Conservation (phyloP, 2,329 filamentous ascomycete species). For the Balansia obtecta region DNA sequence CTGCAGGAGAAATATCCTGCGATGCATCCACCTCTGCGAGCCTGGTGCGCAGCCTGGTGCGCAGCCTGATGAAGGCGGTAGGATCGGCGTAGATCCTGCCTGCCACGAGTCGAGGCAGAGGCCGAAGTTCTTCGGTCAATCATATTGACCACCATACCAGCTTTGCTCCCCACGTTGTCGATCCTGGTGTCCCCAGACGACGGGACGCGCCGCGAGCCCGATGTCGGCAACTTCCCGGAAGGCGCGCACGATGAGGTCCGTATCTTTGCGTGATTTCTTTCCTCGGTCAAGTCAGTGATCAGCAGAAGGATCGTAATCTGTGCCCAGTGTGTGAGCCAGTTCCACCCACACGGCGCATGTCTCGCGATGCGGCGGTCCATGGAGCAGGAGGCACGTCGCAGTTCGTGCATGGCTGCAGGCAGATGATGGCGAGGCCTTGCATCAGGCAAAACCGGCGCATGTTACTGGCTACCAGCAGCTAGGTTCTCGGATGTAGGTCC, state of each 20-base stretch:
- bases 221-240: constrained; percentile 54
- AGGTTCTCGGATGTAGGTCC: constrained; percentile 24
- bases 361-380: constrained; percentile 42
- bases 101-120: constrained; percentile 63
- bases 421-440: constrained; percentile 43
- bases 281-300: constrained; percentile 50
- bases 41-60: constrained; percentile 41
- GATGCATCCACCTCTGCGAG: constrained; percentile 41
- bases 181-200: constrained; percentile 63
- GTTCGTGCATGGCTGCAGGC: constrained; percentile 65
- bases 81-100: constrained; percentile 62
- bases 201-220: constrained; percentile 41
- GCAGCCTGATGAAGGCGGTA: constrained; percentile 33
- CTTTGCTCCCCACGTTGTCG: constrained; percentile 58
- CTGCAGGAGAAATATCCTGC: constrained; percentile 64
- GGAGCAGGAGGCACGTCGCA: constrained; percentile 60
- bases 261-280: constrained; percentile 30
- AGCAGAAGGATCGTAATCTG: constrained; percentile 66
- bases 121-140: constrained; percentile 64
- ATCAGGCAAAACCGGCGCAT: constrained; percentile 45
- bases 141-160: constrained; percentile 51
- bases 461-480: constrained; percentile 44
- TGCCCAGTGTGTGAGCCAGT: constrained; percentile 49
- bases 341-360: constrained; percentile 58
- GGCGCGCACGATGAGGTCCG: constrained; percentile 47